Evolutionary conservation across 371 early-diverging fungal genomes (phyloP), one percentile per base, ranked within the genome.

Genomic region (Funneliformis caledonium): DNA sequence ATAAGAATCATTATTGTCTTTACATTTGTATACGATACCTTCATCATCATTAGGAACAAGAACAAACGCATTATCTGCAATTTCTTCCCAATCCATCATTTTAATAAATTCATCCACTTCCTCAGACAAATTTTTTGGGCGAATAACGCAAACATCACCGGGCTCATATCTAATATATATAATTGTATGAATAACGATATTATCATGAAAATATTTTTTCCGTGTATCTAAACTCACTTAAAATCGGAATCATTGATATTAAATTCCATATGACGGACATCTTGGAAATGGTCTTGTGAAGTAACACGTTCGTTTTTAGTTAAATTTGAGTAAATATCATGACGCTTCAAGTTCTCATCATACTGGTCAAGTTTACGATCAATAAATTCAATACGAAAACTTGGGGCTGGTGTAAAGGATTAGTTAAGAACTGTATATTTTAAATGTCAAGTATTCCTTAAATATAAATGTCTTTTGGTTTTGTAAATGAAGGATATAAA

Each of bases 241-340:
- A 42, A 10, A 81, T 81, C 37, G 80, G 81, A 19, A 61, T 82
- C 72, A 84, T 82, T 56, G 22, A 82, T 33, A 50, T 83, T 78
- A 9, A 85, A 85, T 33, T 85, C 89, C 14, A 98, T 72, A 76
- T 93, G 95, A 9, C 97, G 90, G 4, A 96, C 95, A 82, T 97
- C 98, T 85, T 97, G 98, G 81, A 96, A 96, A 81, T 98, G 98
- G 48, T 91, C 91, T 2, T 72, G 56, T 4, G 93, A 84, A 2
- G 98, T 97, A 62, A 97, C 88, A 12, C 98, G 86, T 60, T 88
- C 82, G 67, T 90, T 92, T 26, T 84, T 74, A 31, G 86, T 81
- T 7, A 93, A 78, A 1, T 80, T 81, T 9, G 88, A 84, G 72
- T 86, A 59, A 1, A 80, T 19, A 70, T 59, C 45, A 52, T 61